Percentiles rank a stretch among this genome's conserved stretches.
Conservation (phyloP, 2,329 filamentous ascomycete genomes). For the Aspergillus aculeatus region DNA sequence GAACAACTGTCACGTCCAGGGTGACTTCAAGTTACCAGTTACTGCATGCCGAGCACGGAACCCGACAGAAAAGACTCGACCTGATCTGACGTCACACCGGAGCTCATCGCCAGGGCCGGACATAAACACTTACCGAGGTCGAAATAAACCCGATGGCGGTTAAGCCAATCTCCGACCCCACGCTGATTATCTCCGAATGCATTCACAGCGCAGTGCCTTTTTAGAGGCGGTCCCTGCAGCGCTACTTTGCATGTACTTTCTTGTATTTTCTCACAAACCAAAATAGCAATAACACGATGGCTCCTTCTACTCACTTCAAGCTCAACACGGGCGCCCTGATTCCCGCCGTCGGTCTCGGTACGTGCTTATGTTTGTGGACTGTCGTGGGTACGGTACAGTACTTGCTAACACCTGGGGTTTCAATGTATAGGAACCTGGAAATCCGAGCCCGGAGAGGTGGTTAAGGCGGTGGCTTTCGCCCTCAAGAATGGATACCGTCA, state of each 20-base stretch:
- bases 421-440: conserved; percentile 33
- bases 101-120: not conserved
- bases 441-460: conserved; percentile 34
- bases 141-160: not conserved
- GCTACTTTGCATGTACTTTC: not conserved
- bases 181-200: not conserved
- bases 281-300: not conserved
- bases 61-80: no score
- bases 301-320: conserved; percentile 6
- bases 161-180: not conserved
- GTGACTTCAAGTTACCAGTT: no score
- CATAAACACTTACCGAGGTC: not conserved
- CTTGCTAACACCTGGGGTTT: no score
- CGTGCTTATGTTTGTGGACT: not conserved
- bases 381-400: not conserved
- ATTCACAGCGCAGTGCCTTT: not conserved
- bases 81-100: no score
- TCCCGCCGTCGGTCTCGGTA: conserved; percentile 35
- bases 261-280: not conserved
- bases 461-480: conserved; percentile 31
- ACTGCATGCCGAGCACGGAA: no score
- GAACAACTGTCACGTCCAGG: no score
- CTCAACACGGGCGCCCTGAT: conserved; percentile 43
- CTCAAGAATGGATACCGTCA: conserved; percentile 41
- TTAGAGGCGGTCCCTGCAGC: not conserved